phyloP scores from a whole-genome alignment of 2,329 filamentous ascomycete genomes.

The Phialocephala sp. region DNA sequence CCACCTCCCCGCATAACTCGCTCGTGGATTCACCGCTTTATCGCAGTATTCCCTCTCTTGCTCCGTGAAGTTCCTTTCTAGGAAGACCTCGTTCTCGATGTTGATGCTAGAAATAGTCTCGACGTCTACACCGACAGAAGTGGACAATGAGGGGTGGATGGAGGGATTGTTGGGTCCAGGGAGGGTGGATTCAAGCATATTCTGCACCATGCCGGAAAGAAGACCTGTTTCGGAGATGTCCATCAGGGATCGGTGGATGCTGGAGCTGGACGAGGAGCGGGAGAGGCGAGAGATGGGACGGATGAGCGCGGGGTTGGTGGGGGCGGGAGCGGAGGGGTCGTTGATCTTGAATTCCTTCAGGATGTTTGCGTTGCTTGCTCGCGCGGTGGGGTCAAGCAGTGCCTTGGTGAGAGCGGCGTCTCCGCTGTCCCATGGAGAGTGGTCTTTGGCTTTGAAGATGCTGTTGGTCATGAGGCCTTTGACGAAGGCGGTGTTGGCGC shows the following conservation, averaged over 20 bases:
- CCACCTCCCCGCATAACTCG: conserved; percentile 92
- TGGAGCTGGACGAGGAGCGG: neutral
- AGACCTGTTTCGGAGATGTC: conserved; percentile 3
- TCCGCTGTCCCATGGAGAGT: conserved; percentile 3
- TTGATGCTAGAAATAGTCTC: neutral
- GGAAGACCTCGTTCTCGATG: conserved; percentile 77
- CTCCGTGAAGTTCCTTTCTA: conserved; percentile 89
- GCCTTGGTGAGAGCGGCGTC: neutral
- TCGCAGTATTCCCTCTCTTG: conserved; percentile 76
- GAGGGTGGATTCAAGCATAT: conserved; percentile 5
- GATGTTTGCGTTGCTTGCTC: neutral
- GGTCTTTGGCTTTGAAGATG: conserved; percentile 8
- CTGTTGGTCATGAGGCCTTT: conserved; percentile 2
- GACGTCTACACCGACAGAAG: conserved; percentile 5
- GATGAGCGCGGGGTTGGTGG: neutral
- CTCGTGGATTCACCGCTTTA: conserved; percentile 74
- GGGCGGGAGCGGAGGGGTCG: neutral
- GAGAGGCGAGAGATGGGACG: neutral
- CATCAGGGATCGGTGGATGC: neutral
- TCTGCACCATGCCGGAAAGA: neutral
- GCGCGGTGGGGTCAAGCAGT: neutral
- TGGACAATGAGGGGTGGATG: neutral
- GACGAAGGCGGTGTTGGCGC: conserved; percentile 1
- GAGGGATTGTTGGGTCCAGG: neutral
- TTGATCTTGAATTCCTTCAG: conserved; percentile 9